phyloP scores from a whole-genome alignment of 1,284 basidiomycete genomes.

The Thecaphora frezii region DNA sequence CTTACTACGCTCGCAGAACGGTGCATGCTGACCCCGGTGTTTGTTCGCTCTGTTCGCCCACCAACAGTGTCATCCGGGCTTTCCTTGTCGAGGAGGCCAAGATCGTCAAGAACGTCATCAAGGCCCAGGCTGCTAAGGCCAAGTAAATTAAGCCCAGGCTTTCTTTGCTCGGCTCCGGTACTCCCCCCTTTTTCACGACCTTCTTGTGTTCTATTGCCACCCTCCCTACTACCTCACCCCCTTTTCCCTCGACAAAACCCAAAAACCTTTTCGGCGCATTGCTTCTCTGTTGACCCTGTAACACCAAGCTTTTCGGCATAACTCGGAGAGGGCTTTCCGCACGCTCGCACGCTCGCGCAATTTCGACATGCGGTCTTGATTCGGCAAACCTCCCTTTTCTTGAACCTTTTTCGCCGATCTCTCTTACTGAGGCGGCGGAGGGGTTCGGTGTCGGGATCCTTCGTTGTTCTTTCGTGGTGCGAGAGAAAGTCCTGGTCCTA shows the following conservation, averaged over 20 bases:
- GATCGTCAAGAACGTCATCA: conserved; percentile 99
- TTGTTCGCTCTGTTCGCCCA: not conserved
- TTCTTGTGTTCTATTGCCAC: not conserved
- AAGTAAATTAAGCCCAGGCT: conserved; percentile 17
- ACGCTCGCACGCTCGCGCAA: too few species aligned
- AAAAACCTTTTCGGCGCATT: not conserved
- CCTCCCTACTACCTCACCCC: too few species aligned
- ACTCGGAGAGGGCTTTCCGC: not conserved
- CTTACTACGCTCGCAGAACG: not conserved
- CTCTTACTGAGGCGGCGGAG: too few species aligned
- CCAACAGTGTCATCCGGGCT: conserved; percentile 84
- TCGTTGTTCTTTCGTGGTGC: too few species aligned
- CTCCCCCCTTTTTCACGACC: not conserved
- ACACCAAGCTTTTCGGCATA: not conserved
- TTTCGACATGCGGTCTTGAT: too few species aligned
- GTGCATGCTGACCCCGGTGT: not conserved
- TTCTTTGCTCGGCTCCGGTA: not conserved
- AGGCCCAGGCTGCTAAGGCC: conserved; percentile 69
- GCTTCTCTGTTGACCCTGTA: not conserved
- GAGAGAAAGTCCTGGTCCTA: too few species aligned
- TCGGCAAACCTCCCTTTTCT: too few species aligned
- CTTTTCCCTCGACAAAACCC: too few species aligned
- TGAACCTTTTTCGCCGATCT: too few species aligned
- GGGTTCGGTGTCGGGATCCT: too few species aligned
- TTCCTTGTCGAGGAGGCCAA: conserved; percentile 99